These are phyloP conservation scores for Acarospora socialis DNA, from an alignment of 2,329 filamentous ascomycete species.

Conservation along the genomic window DNA sequence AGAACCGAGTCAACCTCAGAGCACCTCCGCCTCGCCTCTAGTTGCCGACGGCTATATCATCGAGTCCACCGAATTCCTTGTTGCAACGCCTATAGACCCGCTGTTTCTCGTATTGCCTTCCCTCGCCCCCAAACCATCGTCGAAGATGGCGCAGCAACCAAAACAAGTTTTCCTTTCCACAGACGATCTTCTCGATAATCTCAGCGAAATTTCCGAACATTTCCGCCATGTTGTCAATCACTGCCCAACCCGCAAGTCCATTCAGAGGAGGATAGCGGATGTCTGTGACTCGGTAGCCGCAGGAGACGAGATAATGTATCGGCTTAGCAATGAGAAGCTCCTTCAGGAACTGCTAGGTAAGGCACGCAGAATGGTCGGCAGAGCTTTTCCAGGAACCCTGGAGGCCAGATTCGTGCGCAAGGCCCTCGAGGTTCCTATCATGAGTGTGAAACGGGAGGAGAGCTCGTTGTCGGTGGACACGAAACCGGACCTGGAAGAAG, in stretches of 20 bases:
- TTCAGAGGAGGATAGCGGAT: conserved; percentile 52
- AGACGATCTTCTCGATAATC: conserved; percentile 35
- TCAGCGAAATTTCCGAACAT: conserved; percentile 27
- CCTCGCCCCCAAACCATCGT: conserved; percentile 36
- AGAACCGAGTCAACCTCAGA: too few relatives aligned
- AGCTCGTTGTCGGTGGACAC: conserved; percentile 19
- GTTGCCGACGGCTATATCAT: conserved; percentile 40
- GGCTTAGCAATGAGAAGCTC: conserved; percentile 60
- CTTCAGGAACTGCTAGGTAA: conserved; percentile 52
- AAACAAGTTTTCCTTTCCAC: conserved; percentile 31
- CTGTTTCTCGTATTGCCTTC: conserved; percentile 71
- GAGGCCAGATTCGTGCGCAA: conserved; percentile 73
- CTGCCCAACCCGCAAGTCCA: conserved; percentile 25
- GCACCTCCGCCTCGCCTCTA: too few relatives aligned
- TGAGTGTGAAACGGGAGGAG: conserved; percentile 50
- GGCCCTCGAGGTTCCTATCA: conserved; percentile 60
- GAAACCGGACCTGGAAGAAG: conserved; percentile 16
- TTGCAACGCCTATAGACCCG: conserved; percentile 73
- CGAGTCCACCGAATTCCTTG: conserved; percentile 57
- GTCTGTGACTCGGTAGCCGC: conserved; percentile 75
- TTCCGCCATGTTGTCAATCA: conserved; percentile 27
- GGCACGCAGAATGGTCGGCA: conserved; percentile 51
- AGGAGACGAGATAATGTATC: conserved; percentile 73
- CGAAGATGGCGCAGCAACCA: conserved; percentile 26
- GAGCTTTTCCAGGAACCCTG: conserved; percentile 60